These are phyloP conservation scores for Leccinellum luteum DNA, from an alignment of 768 basidiomycete species.

Conservation along the genomic window DNA sequence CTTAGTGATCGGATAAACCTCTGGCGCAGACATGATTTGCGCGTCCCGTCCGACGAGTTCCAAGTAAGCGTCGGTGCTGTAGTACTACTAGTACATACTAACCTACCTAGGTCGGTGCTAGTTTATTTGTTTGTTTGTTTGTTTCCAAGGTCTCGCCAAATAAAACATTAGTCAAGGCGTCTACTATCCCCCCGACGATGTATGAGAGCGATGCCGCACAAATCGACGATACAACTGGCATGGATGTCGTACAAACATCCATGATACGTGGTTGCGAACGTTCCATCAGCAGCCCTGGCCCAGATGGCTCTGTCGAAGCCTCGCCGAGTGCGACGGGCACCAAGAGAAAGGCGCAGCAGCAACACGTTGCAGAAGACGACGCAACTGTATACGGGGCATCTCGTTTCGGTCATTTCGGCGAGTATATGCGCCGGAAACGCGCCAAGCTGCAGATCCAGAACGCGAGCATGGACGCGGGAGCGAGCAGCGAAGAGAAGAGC, in stretches of 20 bases:
- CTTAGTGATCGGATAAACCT: conserved; percentile 77
- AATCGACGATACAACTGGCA: conserved; percentile 12
- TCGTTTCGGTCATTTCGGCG: conserved; percentile 78
- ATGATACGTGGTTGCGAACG: conserved; percentile 38
- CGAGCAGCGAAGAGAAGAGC: conserved; percentile 28
- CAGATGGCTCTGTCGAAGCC: neutral
- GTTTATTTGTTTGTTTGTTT: no score
- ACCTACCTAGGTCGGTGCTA: no score
- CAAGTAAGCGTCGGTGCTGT: no score
- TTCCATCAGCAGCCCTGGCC: conserved; percentile 13
- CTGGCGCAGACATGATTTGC: conserved; percentile 59
- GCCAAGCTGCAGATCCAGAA: conserved; percentile 89
- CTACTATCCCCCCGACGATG: no score
- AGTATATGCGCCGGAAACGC: conserved; percentile 90
- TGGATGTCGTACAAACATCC: conserved; percentile 31
- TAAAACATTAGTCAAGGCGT: no score
- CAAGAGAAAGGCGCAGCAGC: conserved; percentile 19
- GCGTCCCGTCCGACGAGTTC: neutral
- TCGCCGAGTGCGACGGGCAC: conserved; percentile 4
- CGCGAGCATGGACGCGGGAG: conserved; percentile 31
- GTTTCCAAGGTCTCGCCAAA: no score
- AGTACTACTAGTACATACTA: no score
- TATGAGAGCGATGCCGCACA: conserved; percentile 3
- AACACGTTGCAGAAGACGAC: conserved; percentile 27
- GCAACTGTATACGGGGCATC: conserved; percentile 69